phyloP scores from a whole-genome alignment of 768 basidiomycete species.

The Boletus subparvulus region DNA sequence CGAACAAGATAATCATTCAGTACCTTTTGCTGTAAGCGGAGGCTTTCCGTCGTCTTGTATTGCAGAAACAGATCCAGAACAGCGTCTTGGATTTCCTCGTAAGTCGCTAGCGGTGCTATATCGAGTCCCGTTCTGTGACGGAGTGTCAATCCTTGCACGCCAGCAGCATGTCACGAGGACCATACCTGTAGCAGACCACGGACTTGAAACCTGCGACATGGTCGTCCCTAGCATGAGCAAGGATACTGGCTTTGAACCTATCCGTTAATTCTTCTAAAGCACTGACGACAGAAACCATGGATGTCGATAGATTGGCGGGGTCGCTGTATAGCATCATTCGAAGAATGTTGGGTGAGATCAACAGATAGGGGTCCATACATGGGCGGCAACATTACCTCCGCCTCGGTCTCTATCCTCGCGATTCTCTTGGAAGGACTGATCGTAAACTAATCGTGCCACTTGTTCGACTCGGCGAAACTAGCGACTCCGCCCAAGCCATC shows the following conservation, averaged over 20 bases:
- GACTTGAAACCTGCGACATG: conserved; percentile 73
- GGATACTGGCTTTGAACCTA: conserved; percentile 39
- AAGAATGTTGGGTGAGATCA: conserved; percentile 5
- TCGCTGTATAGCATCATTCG: conserved; percentile 23
- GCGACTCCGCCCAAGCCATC: conserved; percentile 60
- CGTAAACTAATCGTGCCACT: conserved; percentile 66
- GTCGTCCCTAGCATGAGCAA: conserved; percentile 38
- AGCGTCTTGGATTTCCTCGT: conserved; percentile 30
- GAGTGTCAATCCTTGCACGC: not conserved
- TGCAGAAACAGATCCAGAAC: conserved; percentile 34
- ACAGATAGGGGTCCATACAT: not conserved
- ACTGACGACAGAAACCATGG: conserved; percentile 9
- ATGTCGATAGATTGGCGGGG: conserved; percentile 8
- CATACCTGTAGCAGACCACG: conserved; percentile 61
- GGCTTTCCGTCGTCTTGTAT: conserved; percentile 36
- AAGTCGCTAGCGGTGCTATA: conserved; percentile 36
- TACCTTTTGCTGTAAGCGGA: conserved; percentile 59
- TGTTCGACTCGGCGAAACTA: conserved; percentile 47
- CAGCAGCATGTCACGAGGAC: not conserved
- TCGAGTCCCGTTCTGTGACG: conserved; percentile 58
- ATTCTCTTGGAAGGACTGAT: conserved; percentile 54
- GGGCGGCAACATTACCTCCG: conserved; percentile 51
- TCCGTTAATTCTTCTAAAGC: conserved; percentile 32
- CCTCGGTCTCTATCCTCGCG: conserved; percentile 65
- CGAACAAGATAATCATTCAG: conserved; percentile 70